A percentile compares a stretch with the other conserved stretches of the same genome.
Evolutionary conservation across 2,329 filamentous ascomycete species (phyloP).

Genomic region (Trichoderma harzianum): DNA sequence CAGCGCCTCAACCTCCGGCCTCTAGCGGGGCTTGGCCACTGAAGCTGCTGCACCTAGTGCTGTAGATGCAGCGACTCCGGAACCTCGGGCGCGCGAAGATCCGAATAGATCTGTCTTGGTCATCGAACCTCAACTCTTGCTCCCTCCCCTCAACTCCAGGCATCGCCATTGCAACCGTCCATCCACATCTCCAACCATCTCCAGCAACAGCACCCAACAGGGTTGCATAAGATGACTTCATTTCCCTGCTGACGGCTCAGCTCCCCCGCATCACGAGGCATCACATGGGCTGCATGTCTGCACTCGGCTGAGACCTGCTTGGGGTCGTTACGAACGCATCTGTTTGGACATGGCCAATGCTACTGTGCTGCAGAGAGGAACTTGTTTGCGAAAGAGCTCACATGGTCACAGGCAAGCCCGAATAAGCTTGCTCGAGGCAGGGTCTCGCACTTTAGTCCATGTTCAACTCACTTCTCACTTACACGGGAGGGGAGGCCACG

Average conservation of each 20-base stretch:
- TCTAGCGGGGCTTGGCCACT: background rate
- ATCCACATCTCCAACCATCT: background rate
- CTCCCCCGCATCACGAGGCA: background rate
- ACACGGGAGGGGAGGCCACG: background rate
- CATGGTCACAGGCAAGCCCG: background rate
- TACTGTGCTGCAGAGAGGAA: background rate
- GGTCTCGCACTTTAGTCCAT: background rate
- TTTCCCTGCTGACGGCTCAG: background rate
- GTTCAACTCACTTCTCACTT: background rate
- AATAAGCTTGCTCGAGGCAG: background rate
- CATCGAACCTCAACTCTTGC: background rate
- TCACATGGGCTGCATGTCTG: background rate
- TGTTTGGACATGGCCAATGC: background rate
- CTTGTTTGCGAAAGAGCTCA: background rate
- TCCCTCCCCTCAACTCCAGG: background rate
- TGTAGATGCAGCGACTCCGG: background rate
- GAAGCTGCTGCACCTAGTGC: background rate
- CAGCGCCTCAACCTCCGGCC: background rate
- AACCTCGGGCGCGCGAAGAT: background rate
- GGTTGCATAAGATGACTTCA: background rate
- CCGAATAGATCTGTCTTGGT: background rate
- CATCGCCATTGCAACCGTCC: background rate
- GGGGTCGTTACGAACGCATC: background rate
- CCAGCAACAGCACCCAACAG: background rate
- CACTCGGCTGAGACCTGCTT: background rate